Conservation (phyloP, 768 basidiomycete species). For the Rhizopogon rudus region DNA sequence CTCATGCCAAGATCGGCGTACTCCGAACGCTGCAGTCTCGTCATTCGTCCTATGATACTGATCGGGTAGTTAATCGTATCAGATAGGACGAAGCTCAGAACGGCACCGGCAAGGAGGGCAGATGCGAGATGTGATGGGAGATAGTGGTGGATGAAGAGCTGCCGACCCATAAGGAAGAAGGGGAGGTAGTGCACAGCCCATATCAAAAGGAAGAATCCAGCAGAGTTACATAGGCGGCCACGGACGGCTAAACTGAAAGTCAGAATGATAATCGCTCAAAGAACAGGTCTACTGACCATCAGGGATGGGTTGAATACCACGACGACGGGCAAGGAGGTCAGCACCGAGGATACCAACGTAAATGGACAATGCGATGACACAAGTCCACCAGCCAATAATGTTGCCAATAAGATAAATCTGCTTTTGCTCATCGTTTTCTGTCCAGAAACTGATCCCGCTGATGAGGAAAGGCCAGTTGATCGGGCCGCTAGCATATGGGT, state of each 20-base stretch:
- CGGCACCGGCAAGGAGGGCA: slow-evolving; percentile 86
- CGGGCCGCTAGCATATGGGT: slow-evolving; percentile 94
- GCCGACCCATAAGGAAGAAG: slow-evolving; percentile 97
- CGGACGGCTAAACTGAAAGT: slow-evolving; percentile 60
- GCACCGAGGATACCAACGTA: slow-evolving; percentile 89
- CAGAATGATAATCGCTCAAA: background rate
- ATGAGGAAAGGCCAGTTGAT: slow-evolving; percentile 98
- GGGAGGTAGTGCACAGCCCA: slow-evolving; percentile 97
- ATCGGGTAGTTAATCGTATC: slow-evolving; percentile 92
- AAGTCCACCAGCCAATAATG: slow-evolving; percentile 91
- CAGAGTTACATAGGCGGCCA: slow-evolving; percentile 91
- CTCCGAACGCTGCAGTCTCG: slow-evolving; percentile 43
- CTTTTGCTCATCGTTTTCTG: slow-evolving; percentile 72
- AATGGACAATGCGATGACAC: slow-evolving; percentile 79
- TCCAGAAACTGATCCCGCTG: slow-evolving; percentile 99
- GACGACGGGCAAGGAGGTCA: slow-evolving; percentile 82
- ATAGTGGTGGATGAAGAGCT: slow-evolving; percentile 97
- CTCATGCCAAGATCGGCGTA: slow-evolving; percentile 76
- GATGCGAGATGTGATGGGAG: slow-evolving; percentile 94
- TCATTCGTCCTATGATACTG: slow-evolving; percentile 68
- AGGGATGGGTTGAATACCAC: slow-evolving; percentile 81
- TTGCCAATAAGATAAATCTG: slow-evolving; percentile 98
- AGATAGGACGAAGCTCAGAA: slow-evolving; percentile 85
- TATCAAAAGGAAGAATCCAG: slow-evolving; percentile 90
- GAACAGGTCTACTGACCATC: slow-evolving; percentile 56